Conservation (phyloP, 2,329 filamentous ascomycete genomes). For the Rasamsonia emersonii region DNA sequence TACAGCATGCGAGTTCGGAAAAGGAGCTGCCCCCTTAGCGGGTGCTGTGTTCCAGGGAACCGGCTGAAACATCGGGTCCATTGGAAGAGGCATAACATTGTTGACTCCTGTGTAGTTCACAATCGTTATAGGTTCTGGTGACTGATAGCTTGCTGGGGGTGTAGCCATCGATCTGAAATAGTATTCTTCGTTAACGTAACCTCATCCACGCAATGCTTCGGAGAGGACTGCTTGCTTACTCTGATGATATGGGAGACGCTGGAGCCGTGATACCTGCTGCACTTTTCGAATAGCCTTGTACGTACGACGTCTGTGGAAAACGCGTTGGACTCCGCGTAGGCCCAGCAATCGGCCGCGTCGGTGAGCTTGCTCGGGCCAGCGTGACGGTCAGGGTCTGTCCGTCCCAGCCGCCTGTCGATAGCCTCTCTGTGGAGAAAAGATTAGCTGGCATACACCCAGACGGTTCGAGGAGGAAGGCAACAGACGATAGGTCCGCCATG, state of each 20-base stretch:
- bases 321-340: conserved; percentile 31
- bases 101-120: no score
- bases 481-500: conserved; percentile 36
- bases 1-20: no score
- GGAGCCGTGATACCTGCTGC: conserved; percentile 17
- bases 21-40: no score
- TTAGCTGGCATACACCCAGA: not conserved
- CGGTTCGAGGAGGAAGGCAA: conserved; percentile 1
- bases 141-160: no score
- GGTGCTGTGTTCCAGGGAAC: no score
- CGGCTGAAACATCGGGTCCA: no score
- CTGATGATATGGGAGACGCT: conserved; percentile 27
- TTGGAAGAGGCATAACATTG: no score
- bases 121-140: no score
- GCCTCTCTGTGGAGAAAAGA: conserved; percentile 21
- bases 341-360: conserved; percentile 33
- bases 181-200: no score
- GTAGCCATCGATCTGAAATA: no score
- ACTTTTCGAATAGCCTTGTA: conserved; percentile 25
- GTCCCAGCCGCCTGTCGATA: conserved; percentile 36
- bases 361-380: conserved; percentile 30
- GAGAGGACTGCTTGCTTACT: conserved; percentile 20
- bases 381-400: conserved; percentile 36
- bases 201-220: no score
- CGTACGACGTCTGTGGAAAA: conserved; percentile 18